phyloP scores from a whole-genome alignment of 306 rosid genomes.

The Heteromeles arbutifolia region DNA sequence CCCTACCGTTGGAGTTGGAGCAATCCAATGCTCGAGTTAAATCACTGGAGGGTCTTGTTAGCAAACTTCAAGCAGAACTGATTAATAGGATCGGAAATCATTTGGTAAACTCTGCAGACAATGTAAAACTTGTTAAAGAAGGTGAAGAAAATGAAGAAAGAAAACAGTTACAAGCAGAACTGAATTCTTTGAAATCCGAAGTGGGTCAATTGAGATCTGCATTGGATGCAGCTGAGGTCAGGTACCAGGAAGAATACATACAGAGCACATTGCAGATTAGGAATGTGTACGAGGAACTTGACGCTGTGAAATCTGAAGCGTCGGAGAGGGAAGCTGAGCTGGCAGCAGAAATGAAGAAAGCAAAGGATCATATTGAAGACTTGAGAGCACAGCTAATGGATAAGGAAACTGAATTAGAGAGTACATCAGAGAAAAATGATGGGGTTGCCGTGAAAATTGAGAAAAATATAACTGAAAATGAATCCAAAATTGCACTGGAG shows the following conservation, averaged over 20 bases:
- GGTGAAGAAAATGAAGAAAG: conserved; percentile 41
- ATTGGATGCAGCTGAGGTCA: conserved; percentile 60
- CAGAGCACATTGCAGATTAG: conserved; percentile 75
- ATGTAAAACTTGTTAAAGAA: conserved; percentile 19
- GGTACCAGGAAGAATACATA: conserved; percentile 79
- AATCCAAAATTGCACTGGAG: conserved; percentile 36
- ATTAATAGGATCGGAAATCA: conserved; percentile 18
- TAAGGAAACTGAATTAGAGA: conserved; percentile 51
- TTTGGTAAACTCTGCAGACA: conserved; percentile 21
- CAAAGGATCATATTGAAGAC: conserved; percentile 47
- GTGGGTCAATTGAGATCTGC: conserved; percentile 59
- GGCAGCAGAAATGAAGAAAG: conserved; percentile 40
- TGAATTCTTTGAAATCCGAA: conserved; percentile 46
- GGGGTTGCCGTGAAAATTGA: conserved; percentile 22
- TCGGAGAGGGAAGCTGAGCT: conserved; percentile 43
- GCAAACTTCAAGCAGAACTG: conserved; percentile 47
- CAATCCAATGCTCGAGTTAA: conserved; percentile 56
- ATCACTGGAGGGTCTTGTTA: conserved; percentile 60
- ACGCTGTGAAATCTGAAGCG: conserved; percentile 53
- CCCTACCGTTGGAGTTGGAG: conserved; percentile 57
- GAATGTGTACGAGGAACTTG: conserved; percentile 65
- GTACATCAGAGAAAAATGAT: conserved; percentile 39
- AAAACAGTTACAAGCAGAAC: conserved; percentile 46
- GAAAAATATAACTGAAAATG: conserved; percentile 25
- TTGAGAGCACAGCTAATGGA: conserved; percentile 42